Evolutionary conservation across 192 early-diverging fungal species (phyloP), one percentile per base, ranked within the genome.

Genomic region (Backusella australiensis): DNA sequence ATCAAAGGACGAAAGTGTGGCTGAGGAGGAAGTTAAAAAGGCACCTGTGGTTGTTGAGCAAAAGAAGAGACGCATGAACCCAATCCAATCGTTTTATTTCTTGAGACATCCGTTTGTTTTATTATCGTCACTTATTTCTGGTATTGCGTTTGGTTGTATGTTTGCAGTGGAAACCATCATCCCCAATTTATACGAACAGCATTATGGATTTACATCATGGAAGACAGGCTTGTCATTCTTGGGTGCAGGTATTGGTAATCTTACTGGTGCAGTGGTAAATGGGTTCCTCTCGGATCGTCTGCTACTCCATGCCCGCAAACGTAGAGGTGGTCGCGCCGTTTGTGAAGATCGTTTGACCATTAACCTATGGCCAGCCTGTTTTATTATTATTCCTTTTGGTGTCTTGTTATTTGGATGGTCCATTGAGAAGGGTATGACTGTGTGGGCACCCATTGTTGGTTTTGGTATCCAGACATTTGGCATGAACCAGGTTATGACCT

Each of bases 81-180:
- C 56, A 12, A 21, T 80, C 5, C 70, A 26, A 14, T 46, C 79
- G 14, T 52, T 80, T 35, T 14, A 32, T 34, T 39, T 85, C 9
- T 53, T 86, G 21, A 80, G 35, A 52, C 75, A 84, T 65, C 79
- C 85, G 19, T 77, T 84, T 26, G 79, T 86, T 15, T 67, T 86
- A 17, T 67, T 86, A 19, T 42, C 74, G 0, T 68, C 85, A 12
- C 70, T 86, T 34, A 80, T 78, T 34, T 78, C 78, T 23, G 84
- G 83, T 67, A 77, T 88, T 59, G 66, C 78, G 32, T 88, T 88
- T 79, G 84, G 85, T 36, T 73, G 81, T 36, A 88, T 88, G 86
- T 86, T 86, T 65, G 78, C 85, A 42, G 80, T 83, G 14, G 78
- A 80, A 74, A 83, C 82, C 6, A 67, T 83, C 12, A 80, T 83